A percentile compares a stretch with the other conserved stretches of the same genome.
These are phyloP conservation scores for Candida succiphila DNA, from an alignment of 805 yeast species.

Conservation along the genomic window DNA sequence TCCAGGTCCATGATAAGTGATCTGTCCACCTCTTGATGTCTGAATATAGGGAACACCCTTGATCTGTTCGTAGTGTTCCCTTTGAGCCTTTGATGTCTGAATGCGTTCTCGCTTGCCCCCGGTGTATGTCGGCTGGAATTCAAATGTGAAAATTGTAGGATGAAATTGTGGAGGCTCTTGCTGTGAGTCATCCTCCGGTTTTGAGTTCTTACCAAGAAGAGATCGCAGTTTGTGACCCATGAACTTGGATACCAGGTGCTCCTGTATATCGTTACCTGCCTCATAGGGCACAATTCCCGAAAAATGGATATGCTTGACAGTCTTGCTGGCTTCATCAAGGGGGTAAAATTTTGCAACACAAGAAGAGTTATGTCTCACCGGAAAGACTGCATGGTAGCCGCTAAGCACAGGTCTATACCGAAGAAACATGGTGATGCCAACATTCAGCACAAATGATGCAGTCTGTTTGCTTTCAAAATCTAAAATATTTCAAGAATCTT, in stretches of 20 bases:
- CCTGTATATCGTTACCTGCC: slow-evolving; percentile 48
- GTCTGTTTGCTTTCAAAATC: no score
- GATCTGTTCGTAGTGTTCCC: slow-evolving; percentile 15
- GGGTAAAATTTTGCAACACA: slow-evolving; percentile 9
- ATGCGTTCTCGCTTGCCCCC: slow-evolving; percentile 79
- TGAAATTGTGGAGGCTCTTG: slow-evolving; percentile 32
- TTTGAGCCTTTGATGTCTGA: slow-evolving; percentile 23
- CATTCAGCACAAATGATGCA: no score
- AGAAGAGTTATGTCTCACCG: background rate
- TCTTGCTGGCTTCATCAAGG: slow-evolving; percentile 16
- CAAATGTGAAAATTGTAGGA: slow-evolving; percentile 72
- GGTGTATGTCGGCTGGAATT: slow-evolving; percentile 80
- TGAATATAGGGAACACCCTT: slow-evolving; percentile 60
- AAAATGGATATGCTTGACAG: slow-evolving; percentile 35
- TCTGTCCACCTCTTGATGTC: slow-evolving; percentile 87
- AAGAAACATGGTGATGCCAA: no score
- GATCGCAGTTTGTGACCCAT: slow-evolving; percentile 37
- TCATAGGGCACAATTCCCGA: slow-evolving; percentile 27
- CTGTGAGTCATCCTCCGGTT: background rate
- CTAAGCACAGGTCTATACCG: no score
- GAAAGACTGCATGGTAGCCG: no score
- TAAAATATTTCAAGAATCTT: no score
- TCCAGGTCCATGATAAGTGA: slow-evolving; percentile 96
- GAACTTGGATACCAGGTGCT: slow-evolving; percentile 43
- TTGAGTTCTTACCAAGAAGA: slow-evolving; percentile 12